Evolutionary conservation across 2,329 filamentous ascomycete species (phyloP), one percentile per base, ranked within the genome.

Genomic region (Cladosporium sp.): DNA sequence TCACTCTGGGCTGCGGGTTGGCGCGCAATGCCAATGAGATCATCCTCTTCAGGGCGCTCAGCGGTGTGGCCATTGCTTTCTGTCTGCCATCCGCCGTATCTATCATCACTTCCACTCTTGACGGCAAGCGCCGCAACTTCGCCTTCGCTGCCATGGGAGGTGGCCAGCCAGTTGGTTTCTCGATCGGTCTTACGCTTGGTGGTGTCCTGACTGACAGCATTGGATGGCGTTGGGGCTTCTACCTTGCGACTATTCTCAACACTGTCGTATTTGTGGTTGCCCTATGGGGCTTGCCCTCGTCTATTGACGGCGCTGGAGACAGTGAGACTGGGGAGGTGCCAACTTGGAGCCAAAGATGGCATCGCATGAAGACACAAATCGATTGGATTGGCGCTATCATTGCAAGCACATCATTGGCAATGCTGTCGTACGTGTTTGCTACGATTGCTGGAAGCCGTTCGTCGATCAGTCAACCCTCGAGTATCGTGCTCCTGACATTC

Each of bases 381-480:
- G 81, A 83, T 59, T 83, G 80, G 81, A 65, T 80, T 34, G 80
- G 80, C 0, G 78, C 77, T 6, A 20, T 72, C 0, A 70, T 82
- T 24, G 77, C 76, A 3, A 78, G 74, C 60, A 68, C 74, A 1
- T 77, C 73, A 24, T 67, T 83, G 19, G 80, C 76, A 0, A 69
- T 82, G 59, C 71, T 82, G 2, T 79, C 76, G 2, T 82, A 83
- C 64, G 73, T 79, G n/a, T 71, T 83, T n/a, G 78, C 78, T 9
- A 59, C 62, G 1, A 57, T 68, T 24, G 66, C 66, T 1, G 65
- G 65, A 1, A 64, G 53, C 34, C 59, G 59, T 13, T 58, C 61
- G 3, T 62, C 59, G 48, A 68, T 69, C 39, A 56, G 45, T 12
- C 45, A 64, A 34, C 62, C 64, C 1, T 39, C 56, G 2, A 66